These are phyloP conservation scores for Peronosclerospora sorghi DNA, from an alignment of 352 stramenopile genomes.

Conservation along the genomic window DNA sequence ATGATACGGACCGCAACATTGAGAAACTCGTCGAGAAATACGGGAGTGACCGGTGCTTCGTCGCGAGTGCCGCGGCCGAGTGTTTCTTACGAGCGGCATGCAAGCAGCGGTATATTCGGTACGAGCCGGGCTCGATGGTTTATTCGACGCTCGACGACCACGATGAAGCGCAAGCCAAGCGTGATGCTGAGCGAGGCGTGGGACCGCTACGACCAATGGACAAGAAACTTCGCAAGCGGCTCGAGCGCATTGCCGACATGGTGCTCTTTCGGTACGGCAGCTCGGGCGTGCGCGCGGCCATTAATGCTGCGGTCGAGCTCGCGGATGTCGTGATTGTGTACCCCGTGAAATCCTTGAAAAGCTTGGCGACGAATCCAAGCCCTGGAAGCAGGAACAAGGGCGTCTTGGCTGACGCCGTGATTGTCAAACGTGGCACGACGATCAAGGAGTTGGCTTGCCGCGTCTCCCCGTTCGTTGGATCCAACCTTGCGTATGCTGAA, in stretches of 20 bases:
- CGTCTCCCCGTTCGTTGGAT: slow-evolving; percentile 54
- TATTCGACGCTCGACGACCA: slow-evolving; percentile 70
- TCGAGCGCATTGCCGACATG: slow-evolving; percentile 85
- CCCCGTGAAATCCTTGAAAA: slow-evolving; percentile 81
- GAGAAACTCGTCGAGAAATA: slow-evolving; percentile 84
- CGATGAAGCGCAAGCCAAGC: slow-evolving; percentile 30
- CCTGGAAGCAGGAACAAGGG: slow-evolving; percentile 31
- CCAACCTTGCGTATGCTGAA: slow-evolving; percentile 75
- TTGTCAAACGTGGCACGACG: slow-evolving; percentile 61
- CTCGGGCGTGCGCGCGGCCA: slow-evolving; percentile 73
- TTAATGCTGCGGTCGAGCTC: slow-evolving; percentile 77
- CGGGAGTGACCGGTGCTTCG: slow-evolving; percentile 76
- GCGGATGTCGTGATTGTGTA: slow-evolving; percentile 78
- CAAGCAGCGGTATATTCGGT: slow-evolving; percentile 74
- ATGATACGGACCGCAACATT: slow-evolving; percentile 83
- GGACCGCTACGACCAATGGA: slow-evolving; percentile 53
- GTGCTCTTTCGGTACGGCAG: slow-evolving; percentile 85
- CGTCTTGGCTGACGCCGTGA: slow-evolving; percentile 70
- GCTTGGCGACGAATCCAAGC: slow-evolving; percentile 56
- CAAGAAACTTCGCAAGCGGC: slow-evolving; percentile 66
- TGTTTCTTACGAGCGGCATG: slow-evolving; percentile 65
- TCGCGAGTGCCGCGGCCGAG: slow-evolving; percentile 78
- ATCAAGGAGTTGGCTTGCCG: slow-evolving; percentile 66
- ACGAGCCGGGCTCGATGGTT: slow-evolving; percentile 80
- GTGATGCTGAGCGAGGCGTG: slow-evolving; percentile 13